phyloP scores from a whole-genome alignment of 768 basidiomycete genomes.

The Suillus tomentosus region DNA sequence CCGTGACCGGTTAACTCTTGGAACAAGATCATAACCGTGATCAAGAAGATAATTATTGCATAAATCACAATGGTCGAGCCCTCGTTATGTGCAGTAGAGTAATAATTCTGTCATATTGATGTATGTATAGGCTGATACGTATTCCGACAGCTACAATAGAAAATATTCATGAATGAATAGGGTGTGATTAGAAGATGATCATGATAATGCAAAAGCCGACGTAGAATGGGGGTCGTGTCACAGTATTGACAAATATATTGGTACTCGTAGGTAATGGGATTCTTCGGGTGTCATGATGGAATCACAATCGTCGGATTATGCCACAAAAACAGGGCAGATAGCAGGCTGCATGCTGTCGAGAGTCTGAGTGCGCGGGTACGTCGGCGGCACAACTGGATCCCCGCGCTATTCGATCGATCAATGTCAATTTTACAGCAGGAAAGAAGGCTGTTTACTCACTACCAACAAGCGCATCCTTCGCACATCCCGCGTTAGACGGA shows the following conservation, averaged over 20 bases:
- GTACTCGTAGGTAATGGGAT: constrained; percentile 1
- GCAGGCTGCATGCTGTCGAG: constrained; percentile 17
- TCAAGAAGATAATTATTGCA: neutral
- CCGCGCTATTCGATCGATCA: constrained; percentile 16
- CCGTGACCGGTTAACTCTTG: neutral
- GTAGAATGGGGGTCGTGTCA: neutral
- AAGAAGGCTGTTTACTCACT: constrained; percentile 39
- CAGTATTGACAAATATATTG: neutral
- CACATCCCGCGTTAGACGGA: constrained; percentile 54
- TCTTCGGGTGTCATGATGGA: neutral
- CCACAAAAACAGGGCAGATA: constrained; percentile 8
- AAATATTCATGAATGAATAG: neutral
- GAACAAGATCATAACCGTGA: neutral
- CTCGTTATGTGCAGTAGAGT: neutral
- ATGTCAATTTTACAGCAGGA: neutral
- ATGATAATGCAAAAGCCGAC: constrained; percentile 1
- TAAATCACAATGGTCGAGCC: neutral
- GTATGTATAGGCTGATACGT: neutral
- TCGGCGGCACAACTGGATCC: constrained; percentile 21
- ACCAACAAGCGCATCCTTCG: constrained; percentile 51
- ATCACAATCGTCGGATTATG: neutral
- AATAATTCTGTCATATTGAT: neutral
- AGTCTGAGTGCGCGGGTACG: constrained; percentile 21
- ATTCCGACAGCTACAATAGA: neutral
- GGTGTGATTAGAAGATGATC: constrained; percentile 7